Percentiles rank a stretch among this genome's conserved stretches.
Evolutionary conservation across 768 basidiomycete species (phyloP).

Genomic region (Agrocybe praecox): DNA sequence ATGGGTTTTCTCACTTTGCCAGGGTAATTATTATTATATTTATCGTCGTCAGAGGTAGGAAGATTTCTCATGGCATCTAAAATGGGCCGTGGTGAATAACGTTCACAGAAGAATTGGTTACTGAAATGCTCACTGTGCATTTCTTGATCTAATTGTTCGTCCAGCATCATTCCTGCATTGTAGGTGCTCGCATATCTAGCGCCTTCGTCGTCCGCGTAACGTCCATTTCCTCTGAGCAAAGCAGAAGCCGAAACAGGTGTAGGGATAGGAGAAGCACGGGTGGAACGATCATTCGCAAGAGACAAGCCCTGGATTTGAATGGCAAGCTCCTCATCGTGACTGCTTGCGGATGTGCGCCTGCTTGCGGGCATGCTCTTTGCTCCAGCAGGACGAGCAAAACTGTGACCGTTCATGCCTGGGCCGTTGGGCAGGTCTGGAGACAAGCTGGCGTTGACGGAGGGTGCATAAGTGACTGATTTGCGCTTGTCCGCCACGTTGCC

Average conservation of each 20-base stretch:
- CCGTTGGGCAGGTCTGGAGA: constrained; percentile 65
- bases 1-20: constrained; percentile 52
- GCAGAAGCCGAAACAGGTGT: constrained; percentile 54
- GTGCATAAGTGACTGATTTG: constrained; percentile 86
- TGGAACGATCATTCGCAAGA: constrained; percentile 64
- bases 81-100: constrained; percentile 10
- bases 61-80: constrained; percentile 87
- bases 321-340: constrained; percentile 82
- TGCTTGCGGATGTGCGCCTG: constrained; percentile 86
- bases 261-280: constrained; percentile 56
- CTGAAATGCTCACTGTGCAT: constrained; percentile 78
- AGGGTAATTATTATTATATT: constrained; percentile 65
- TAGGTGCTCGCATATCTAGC: constrained; percentile 62
- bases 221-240: constrained; percentile 50
- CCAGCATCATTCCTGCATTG: constrained; percentile 89
- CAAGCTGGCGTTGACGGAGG: constrained; percentile 71
- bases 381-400: constrained; percentile 66
- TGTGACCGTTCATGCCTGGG: constrained; percentile 48
- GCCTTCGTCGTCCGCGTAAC: constrained; percentile 62
- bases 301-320: constrained; percentile 74
- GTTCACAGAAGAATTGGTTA: constrained; percentile 2
- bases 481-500: constrained; percentile 75
- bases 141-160: constrained; percentile 91
- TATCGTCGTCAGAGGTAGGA: constrained; percentile 89
- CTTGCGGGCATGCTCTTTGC: constrained; percentile 95